These are phyloP conservation scores for Pyricularia pennisetigena DNA, from an alignment of 2,329 filamentous ascomycete species.

Conservation along the genomic window DNA sequence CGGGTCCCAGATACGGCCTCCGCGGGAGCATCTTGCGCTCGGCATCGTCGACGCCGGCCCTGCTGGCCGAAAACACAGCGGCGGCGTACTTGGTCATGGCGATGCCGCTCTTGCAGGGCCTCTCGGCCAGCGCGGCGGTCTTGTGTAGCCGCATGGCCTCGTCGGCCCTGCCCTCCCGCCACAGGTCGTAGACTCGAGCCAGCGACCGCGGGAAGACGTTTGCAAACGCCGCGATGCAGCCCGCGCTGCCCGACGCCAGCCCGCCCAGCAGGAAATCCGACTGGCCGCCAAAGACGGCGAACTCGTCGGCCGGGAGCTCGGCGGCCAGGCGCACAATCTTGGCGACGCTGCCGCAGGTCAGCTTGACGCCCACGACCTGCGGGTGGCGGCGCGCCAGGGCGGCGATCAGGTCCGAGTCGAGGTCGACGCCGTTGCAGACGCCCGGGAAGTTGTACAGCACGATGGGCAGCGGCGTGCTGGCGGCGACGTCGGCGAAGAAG, in stretches of 20 bases:
- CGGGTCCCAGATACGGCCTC: slow-evolving; percentile 46
- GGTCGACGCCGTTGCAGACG: slow-evolving; percentile 58
- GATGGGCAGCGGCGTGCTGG: slow-evolving; percentile 41
- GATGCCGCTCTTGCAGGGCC: slow-evolving; percentile 55
- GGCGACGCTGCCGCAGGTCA: slow-evolving; percentile 63
- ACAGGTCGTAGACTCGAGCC: slow-evolving; percentile 51
- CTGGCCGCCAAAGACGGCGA: slow-evolving; percentile 63
- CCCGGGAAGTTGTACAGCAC: slow-evolving; percentile 61
- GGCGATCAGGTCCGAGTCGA: slow-evolving; percentile 54
- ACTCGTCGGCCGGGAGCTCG: slow-evolving; percentile 40
- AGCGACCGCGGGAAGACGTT: slow-evolving; percentile 52
- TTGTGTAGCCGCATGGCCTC: slow-evolving; percentile 53
- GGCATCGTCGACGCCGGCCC: slow-evolving; percentile 50
- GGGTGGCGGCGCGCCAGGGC: slow-evolving; percentile 29
- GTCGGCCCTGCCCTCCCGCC: slow-evolving; percentile 17
- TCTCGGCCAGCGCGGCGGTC: slow-evolving; percentile 55
- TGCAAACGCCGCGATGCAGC: slow-evolving; percentile 52
- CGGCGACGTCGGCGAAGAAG: slow-evolving; percentile 50
- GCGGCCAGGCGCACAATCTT: slow-evolving; percentile 55
- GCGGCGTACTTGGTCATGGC: slow-evolving; percentile 61
- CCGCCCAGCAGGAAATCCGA: slow-evolving; percentile 60
- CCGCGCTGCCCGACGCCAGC: slow-evolving; percentile 45
- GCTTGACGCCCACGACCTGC: slow-evolving; percentile 15
- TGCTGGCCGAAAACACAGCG: slow-evolving; percentile 43
- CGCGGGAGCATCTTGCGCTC: slow-evolving; percentile 48